Base-by-base conservation (phyloP, 2,329 filamentous ascomycete species). In the Mariannaea elegans region DNA sequence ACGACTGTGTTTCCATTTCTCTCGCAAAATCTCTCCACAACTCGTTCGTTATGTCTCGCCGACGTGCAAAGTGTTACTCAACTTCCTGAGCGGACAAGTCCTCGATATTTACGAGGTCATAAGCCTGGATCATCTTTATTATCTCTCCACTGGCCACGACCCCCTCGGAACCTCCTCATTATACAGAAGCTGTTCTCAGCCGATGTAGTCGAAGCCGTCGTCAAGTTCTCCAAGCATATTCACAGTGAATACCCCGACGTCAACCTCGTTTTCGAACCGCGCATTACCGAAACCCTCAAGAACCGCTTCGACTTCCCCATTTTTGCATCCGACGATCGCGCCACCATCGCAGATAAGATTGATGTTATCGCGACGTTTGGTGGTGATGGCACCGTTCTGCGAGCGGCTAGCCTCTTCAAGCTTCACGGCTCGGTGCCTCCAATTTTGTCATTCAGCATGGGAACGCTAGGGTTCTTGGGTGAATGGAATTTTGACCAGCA, bases 401-500 rank as follows among this genome's bases (percentile, higher is more conserved):
- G 76, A 19, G 76, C 76, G 1, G 76, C 76, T 7, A 77, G 76
- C 56, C 59, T 97, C 5, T 98, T 76, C 78, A 93, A 93, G 59
- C 90, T 92, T 34, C 88, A 91, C 42, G 82, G 85, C 2, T 87
- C 88, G 41, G 94, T 99, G 0, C 95, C 95, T 0, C 95, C 95
- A 0, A 91, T 99, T 31, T 81, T 99, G 7, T 93, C 92, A 2
- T 99, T 99, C 73, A 97, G 93, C 73, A 97, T 99, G 92, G 95
- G 95, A 6, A 96, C 94, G 0, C 81, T 99, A 1, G 95, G 95
- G 0, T 99, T 99, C 67, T 80, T 99, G 7, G 94, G 94, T 14
- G 94, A 98, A 77, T 99, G 94, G 94, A 96, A 95, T 70, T 98
- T 98, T 73, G 83, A 84, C 7, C 94, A 98, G 70, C 92, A 96